Percentiles rank a stretch among this genome's conserved stretches.
phyloP scores from a whole-genome alignment of 2,329 filamentous ascomycete genomes.

The Dactylellina haptotyla region DNA sequence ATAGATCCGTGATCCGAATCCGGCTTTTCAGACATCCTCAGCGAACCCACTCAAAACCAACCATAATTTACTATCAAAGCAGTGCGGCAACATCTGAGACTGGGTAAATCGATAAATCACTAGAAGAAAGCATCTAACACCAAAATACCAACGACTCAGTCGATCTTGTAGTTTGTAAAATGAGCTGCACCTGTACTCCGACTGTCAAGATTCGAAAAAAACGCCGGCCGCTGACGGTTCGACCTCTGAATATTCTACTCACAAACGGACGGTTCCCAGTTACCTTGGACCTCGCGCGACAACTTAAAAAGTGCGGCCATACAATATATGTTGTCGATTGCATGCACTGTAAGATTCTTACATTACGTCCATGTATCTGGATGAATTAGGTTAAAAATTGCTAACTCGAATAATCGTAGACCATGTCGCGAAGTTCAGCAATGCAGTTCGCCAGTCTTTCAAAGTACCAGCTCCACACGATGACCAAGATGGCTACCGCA shows the following conservation, averaged over 20 bases:
- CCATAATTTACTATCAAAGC: too few species aligned
- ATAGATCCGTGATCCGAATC: neutral
- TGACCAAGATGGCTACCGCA: slow-evolving; percentile 55
- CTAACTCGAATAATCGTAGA: slow-evolving; percentile 10
- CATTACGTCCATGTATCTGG: neutral
- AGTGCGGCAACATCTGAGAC: too few species aligned
- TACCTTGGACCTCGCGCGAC: slow-evolving; percentile 57
- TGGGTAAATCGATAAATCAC: too few species aligned
- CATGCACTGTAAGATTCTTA: slow-evolving; percentile 56
- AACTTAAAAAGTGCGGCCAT: slow-evolving; percentile 56
- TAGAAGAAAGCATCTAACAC: too few species aligned
- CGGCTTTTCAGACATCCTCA: neutral
- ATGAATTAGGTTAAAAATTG: neutral
- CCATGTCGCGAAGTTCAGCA: slow-evolving; percentile 58
- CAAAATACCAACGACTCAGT: neutral
- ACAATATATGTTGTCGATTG: slow-evolving; percentile 57
- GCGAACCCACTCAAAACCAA: too few species aligned
- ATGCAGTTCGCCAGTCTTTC: slow-evolving; percentile 54
- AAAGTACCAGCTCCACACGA: slow-evolving; percentile 55
- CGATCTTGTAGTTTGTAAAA: neutral
- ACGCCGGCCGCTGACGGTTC: neutral
- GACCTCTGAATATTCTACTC: slow-evolving; percentile 57
- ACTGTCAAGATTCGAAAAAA: slow-evolving; percentile 1
- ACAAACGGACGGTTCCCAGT: slow-evolving; percentile 58
- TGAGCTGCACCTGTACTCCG: slow-evolving; percentile 5